A percentile compares a stretch with the other conserved stretches of the same genome.
phyloP scores from a whole-genome alignment of 306 rosid genomes.

The Begonia masoniana region DNA sequence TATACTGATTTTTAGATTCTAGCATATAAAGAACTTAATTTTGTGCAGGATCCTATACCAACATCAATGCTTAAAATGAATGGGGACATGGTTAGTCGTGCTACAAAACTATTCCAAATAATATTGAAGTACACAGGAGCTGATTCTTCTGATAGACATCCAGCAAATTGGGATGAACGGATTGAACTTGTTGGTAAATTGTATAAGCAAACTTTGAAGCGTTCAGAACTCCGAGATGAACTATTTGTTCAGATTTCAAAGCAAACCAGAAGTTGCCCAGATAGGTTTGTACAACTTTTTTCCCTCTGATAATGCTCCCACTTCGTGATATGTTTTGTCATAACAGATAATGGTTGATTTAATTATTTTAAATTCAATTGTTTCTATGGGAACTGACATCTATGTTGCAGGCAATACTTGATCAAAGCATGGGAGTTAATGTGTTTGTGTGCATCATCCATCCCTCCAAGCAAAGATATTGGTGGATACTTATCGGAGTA shows the following conservation, averaged over 20 bases:
- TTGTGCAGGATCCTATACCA: conserved; percentile 75
- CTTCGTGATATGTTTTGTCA: not conserved
- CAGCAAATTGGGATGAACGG: conserved; percentile 61
- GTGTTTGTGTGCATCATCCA: conserved; percentile 78
- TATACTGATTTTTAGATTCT: no score
- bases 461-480: conserved; percentile 94
- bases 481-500: conserved; percentile 80
- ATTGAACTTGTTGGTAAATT: conserved; percentile 74
- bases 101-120: conserved; percentile 69
- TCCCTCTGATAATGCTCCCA: conserved; percentile 1
- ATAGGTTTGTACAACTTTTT: conserved; percentile 31
- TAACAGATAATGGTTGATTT: no score
- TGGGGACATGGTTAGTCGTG: conserved; percentile 72
- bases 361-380: no score
- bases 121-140: conserved; percentile 87
- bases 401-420: conserved; percentile 51
- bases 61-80: conserved; percentile 73
- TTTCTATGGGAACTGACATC: conserved; percentile 6
- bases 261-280: conserved; percentile 90
- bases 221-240: conserved; percentile 87
- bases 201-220: conserved; percentile 83
- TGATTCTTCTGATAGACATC: conserved; percentile 67
- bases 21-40: conserved; percentile 9
- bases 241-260: conserved; percentile 85
- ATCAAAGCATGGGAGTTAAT: conserved; percentile 93